These are phyloP conservation scores for Drechslera avenae DNA, from an alignment of 2,329 filamentous ascomycete genomes.

Conservation along the genomic window DNA sequence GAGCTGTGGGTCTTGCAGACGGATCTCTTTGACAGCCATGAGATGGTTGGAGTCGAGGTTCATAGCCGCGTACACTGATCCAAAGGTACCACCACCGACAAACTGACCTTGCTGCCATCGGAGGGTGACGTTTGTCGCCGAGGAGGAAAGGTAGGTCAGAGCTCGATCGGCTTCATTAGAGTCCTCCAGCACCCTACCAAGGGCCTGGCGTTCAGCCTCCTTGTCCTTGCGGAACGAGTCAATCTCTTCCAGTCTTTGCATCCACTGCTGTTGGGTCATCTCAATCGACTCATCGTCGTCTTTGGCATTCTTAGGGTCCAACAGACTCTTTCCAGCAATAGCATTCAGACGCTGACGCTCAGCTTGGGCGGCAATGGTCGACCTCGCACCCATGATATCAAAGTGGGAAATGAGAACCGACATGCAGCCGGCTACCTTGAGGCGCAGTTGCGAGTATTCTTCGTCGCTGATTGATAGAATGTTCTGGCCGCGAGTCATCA, in stretches of 20 bases:
- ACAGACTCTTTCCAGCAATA: slow-evolving; percentile 73
- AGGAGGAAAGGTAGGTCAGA: slow-evolving; percentile 89
- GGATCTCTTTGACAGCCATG: slow-evolving; percentile 99
- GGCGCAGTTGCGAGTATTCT: slow-evolving; percentile 80
- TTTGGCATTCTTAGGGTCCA: slow-evolving; percentile 74
- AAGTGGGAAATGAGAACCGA: slow-evolving; percentile 96
- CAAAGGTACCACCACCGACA: slow-evolving; percentile 94
- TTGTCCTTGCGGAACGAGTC: slow-evolving; percentile 79
- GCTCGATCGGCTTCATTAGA: slow-evolving; percentile 96
- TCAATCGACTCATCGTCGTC: slow-evolving; percentile 86
- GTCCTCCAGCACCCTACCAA: slow-evolving; percentile 90
- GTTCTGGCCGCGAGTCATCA: slow-evolving; percentile 91
- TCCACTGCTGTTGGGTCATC: slow-evolving; percentile 75
- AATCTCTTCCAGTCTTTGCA: slow-evolving; percentile 73
- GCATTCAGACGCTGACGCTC: slow-evolving; percentile 89
- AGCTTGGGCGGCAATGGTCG: slow-evolving; percentile 88
- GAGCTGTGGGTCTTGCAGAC: slow-evolving; percentile 92
- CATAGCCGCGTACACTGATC: slow-evolving; percentile 95
- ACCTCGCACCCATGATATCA: slow-evolving; percentile 97
- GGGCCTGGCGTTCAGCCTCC: slow-evolving; percentile 81
- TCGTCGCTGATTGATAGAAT: slow-evolving; percentile 88
- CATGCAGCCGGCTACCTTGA: slow-evolving; percentile 97
- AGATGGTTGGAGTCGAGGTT: slow-evolving; percentile 94
- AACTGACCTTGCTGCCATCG: slow-evolving; percentile 99
- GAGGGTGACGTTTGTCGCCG: slow-evolving; percentile 91